phyloP scores from a whole-genome alignment of 352 stramenopile species.

The Phytopythium ostracodes region DNA sequence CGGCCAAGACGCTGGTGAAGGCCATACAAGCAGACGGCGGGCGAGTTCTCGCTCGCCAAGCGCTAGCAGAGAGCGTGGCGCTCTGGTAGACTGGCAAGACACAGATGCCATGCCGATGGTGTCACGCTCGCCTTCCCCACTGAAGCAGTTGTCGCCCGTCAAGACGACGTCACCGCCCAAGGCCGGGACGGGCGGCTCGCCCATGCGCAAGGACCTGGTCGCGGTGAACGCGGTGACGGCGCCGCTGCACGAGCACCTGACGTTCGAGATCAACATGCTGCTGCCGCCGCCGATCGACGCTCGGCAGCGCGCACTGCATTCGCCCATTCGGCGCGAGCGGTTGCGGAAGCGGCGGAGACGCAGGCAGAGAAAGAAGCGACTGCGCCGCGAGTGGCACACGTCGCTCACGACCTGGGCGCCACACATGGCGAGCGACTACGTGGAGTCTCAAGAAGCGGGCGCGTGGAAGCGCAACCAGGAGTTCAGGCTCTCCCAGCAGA shows the following conservation, averaged over 20 bases:
- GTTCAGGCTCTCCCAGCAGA: slow-evolving; percentile 4
- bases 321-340: slow-evolving; percentile 39
- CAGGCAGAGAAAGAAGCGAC: slow-evolving; percentile 12
- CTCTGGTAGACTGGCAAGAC: neutral
- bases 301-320: slow-evolving; percentile 45
- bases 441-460: neutral
- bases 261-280: slow-evolving; percentile 62
- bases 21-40: neutral
- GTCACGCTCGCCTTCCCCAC: neutral
- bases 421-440: slow-evolving; percentile 14
- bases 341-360: slow-evolving; percentile 23
- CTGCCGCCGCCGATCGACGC: slow-evolving; percentile 43
- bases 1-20: neutral
- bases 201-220: slow-evolving; percentile 1
- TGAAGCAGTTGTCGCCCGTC: neutral
- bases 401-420: slow-evolving; percentile 34
- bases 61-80: neutral
- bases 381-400: slow-evolving; percentile 25
- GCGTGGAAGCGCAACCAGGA: slow-evolving; percentile 1
- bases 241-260: slow-evolving; percentile 42
- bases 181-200: neutral
- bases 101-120: too few species aligned
- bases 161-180: neutral
- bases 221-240: slow-evolving; percentile 8
- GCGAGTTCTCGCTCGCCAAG: neutral